Evolutionary conservation across 495 filamentous ascomycete genomes (phyloP), one percentile per base, ranked within the genome.

Genomic region (Lophiotrema nucula): DNA sequence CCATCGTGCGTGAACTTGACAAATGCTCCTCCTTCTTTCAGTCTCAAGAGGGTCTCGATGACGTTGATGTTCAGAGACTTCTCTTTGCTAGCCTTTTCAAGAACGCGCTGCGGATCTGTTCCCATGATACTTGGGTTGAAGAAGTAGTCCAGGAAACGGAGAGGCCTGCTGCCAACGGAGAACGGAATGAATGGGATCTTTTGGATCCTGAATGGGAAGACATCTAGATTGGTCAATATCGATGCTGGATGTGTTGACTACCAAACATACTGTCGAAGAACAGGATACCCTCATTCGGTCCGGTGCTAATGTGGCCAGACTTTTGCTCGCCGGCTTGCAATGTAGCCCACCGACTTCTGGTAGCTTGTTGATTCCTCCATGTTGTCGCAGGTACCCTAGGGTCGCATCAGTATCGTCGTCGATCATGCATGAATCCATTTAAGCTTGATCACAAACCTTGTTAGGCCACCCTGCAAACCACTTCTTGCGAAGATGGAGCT

Each of bases 1-100:
- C 72, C 64, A 16, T 80, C 75, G 62, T 89, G 79, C 5, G 77
- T 77, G 71, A 95, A 93, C 69, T 95, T 97, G 64, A 97, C 83
- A 71, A 93, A 97, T 6, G 90, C 89, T 8, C 95, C 93, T 21
- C 92, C 95, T 69, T 98, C 93, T 63, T 92, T 91, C 25, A 92
- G 75, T 18, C 90, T 81, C 1, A 91, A 88, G 41, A 95, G 64
- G 31, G 96, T 83, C 57, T 95, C 83, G 37, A 83, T 88, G 58
- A 96, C 81, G 37, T 85, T 79, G 23, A 93, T 72, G 46, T 31
- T 41, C 11, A 85, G 61, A 49, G 26, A 38, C 53, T 64, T 53
- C 27, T 67, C 39, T 39, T 55, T 52, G 28, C 52, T 62, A 8
- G 68, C 65, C 18, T 65, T 56, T 46, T 71, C 50, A 15, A 74